A percentile compares a stretch with the other conserved stretches of the same genome.
Conservation (phyloP, 768 basidiomycete genomes). For the Tulasnella sp. region DNA sequence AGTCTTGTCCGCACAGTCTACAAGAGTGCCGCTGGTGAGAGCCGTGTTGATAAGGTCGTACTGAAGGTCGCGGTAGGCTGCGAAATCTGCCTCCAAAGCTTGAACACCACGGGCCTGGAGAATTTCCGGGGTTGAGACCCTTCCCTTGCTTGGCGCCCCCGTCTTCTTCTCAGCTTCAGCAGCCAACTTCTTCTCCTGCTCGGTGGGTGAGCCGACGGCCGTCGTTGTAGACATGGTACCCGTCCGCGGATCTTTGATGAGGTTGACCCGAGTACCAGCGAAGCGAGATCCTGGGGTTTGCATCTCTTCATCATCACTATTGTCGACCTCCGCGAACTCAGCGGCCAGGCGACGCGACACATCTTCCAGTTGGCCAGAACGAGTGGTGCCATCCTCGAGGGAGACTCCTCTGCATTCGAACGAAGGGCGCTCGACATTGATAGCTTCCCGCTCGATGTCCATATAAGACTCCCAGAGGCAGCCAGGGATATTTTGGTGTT, state of each 20-base stretch:
- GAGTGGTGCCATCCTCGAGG: constrained; percentile 1
- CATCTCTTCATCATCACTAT: neutral
- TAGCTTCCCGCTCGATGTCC: constrained; percentile 16
- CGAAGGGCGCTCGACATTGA: neutral
- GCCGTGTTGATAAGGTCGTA: constrained; percentile 21
- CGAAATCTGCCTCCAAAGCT: constrained; percentile 16
- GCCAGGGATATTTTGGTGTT: constrained; percentile 10
- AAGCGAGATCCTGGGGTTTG: too few species aligned
- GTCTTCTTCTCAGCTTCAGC: neutral
- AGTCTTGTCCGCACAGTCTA: constrained; percentile 12
- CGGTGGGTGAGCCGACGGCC: neutral
- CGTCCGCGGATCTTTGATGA: too few species aligned
- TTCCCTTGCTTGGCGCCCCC: too few species aligned
- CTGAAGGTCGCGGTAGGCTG: constrained; percentile 20
- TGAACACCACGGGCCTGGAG: constrained; percentile 10
- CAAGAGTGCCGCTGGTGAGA: constrained; percentile 20
- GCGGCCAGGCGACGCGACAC: constrained; percentile 13
- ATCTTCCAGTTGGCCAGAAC: constrained; percentile 6
- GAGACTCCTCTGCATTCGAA: neutral
- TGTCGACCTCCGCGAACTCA: constrained; percentile 7
- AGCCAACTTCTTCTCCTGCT: constrained; percentile 7
- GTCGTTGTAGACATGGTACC: too few species aligned
- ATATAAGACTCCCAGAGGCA: constrained; percentile 19
- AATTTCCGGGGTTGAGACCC: neutral
- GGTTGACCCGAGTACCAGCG: too few species aligned